Percentiles rank a stretch among this genome's conserved stretches.
Evolutionary conservation across 805 yeast species (phyloP).

Genomic region (Barnettozyma botsteinii): DNA sequence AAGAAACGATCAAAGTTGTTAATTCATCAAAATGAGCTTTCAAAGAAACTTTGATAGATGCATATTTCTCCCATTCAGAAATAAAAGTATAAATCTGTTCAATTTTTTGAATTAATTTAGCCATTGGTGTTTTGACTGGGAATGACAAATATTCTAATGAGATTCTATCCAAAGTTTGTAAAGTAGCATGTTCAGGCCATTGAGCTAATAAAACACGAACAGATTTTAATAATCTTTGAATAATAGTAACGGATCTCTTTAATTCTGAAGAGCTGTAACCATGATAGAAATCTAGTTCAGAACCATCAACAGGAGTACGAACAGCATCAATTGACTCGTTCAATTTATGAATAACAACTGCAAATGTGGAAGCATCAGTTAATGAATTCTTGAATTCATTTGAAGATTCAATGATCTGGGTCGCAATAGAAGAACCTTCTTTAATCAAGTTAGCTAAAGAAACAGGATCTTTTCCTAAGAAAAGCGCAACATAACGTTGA

Average conservation of each 20-base stretch:
- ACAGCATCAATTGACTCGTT: constrained; percentile 29
- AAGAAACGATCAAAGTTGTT: constrained; percentile 68
- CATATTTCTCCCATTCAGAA: constrained; percentile 92
- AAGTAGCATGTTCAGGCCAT: constrained; percentile 96
- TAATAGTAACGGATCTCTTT: constrained; percentile 46
- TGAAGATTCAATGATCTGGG: constrained; percentile 24
- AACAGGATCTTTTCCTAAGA: constrained; percentile 21
- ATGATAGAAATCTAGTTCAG: constrained; percentile 55
- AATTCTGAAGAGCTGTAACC: constrained; percentile 59
- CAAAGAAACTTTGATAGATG: constrained; percentile 70
- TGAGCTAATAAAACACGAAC: constrained; percentile 45
- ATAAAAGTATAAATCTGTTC: constrained; percentile 82
- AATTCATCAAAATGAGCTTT: constrained; percentile 47
- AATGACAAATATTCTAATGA: constrained; percentile 59
- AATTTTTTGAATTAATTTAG: constrained; percentile 68
- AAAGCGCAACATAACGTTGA: constrained; percentile 40
- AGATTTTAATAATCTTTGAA: constrained; percentile 38
- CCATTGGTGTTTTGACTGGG: constrained; percentile 67
- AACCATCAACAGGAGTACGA: constrained; percentile 21
- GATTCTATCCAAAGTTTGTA: constrained; percentile 59
- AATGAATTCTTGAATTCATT: constrained; percentile 21
- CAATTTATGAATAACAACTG: constrained; percentile 32
- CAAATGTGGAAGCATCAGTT: constrained; percentile 27
- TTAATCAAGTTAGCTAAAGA: constrained; percentile 29
- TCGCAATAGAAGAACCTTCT: constrained; percentile 36